These are phyloP conservation scores for Porcisia hertigi DNA, from an alignment of 208 protist genomes.

Conservation along the genomic window DNA sequence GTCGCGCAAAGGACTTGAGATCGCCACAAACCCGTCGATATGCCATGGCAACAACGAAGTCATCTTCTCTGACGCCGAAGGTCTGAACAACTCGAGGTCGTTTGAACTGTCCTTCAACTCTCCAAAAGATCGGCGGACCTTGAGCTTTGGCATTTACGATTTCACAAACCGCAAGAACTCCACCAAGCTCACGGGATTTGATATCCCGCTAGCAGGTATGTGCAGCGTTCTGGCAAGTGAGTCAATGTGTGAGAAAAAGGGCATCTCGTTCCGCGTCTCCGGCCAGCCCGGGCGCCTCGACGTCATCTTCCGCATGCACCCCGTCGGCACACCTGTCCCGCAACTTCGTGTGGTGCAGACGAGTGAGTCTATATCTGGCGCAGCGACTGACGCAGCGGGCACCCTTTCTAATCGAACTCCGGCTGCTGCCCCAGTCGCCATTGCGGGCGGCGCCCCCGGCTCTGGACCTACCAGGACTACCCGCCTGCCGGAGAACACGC, in stretches of 20 bases:
- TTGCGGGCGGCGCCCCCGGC: background rate
- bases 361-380: conserved; percentile 7
- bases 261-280: conserved; percentile 79
- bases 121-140: conserved; percentile 73
- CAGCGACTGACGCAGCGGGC: conserved; percentile 6
- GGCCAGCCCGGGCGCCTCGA: conserved; percentile 75
- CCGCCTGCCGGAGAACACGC: conserved; percentile 50
- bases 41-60: conserved; percentile 71
- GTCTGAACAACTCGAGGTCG: conserved; percentile 39
- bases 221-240: conserved; percentile 86
- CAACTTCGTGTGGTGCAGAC: conserved; percentile 30
- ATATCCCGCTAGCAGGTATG: conserved; percentile 85
- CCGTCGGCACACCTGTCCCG: conserved; percentile 62
- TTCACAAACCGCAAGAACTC: conserved; percentile 79
- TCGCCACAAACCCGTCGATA: conserved; percentile 61
- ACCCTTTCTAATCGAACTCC: conserved; percentile 1
- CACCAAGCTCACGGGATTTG: conserved; percentile 83
- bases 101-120: conserved; percentile 83
- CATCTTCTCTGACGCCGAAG: conserved; percentile 59
- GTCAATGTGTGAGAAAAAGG: conserved; percentile 87
- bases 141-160: conserved; percentile 84
- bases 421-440: background rate
- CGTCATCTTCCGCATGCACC: conserved; percentile 88
- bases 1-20: conserved; percentile 71
- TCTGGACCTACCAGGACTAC: conserved; percentile 40